These are phyloP conservation scores for Emergomyces orientalis DNA, from an alignment of 2,329 filamentous ascomycete genomes.

Conservation along the genomic window DNA sequence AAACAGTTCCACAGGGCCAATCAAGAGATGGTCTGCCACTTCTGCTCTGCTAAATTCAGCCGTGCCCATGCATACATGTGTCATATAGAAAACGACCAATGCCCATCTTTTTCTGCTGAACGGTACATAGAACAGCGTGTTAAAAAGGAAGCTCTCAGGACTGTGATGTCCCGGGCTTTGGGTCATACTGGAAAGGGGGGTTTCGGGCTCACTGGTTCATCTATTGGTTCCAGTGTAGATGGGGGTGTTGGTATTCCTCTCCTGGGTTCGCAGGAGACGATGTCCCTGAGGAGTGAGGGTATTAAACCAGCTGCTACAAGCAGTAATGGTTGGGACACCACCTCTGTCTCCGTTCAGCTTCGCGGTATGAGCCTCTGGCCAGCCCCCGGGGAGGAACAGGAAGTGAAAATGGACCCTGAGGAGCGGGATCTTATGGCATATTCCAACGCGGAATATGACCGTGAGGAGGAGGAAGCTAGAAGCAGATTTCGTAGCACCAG, in stretches of 20 bases:
- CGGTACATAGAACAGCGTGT: constrained; percentile 43
- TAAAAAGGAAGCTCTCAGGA: constrained; percentile 42
- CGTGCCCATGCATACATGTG: constrained; percentile 42
- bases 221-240: constrained; percentile 15
- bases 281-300: not conserved
- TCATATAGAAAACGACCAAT: constrained; percentile 48
- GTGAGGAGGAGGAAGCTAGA: not conserved
- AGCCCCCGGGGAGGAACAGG: constrained; percentile 6
- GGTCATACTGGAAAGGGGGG: not conserved
- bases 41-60: constrained; percentile 41
- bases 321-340: constrained; percentile 11
- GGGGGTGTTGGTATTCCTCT: constrained; percentile 20
- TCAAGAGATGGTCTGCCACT: constrained; percentile 43
- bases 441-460: constrained; percentile 9
- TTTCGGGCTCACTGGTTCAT: constrained; percentile 1
- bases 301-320: constrained; percentile 10
- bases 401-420: constrained; percentile 1
- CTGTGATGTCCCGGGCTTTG: constrained; percentile 17
- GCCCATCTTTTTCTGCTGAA: constrained; percentile 33
- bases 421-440: constrained; percentile 19
- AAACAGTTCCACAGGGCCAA: constrained; percentile 40
- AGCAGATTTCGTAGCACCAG: not conserved
- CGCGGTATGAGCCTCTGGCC: constrained; percentile 22
- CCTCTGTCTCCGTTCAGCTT: not conserved
- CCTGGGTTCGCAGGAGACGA: constrained; percentile 13